Base-by-base conservation (phyloP, 176 grass and related monocot genomes). In the Bolboschoenus planiculmis region DNA sequence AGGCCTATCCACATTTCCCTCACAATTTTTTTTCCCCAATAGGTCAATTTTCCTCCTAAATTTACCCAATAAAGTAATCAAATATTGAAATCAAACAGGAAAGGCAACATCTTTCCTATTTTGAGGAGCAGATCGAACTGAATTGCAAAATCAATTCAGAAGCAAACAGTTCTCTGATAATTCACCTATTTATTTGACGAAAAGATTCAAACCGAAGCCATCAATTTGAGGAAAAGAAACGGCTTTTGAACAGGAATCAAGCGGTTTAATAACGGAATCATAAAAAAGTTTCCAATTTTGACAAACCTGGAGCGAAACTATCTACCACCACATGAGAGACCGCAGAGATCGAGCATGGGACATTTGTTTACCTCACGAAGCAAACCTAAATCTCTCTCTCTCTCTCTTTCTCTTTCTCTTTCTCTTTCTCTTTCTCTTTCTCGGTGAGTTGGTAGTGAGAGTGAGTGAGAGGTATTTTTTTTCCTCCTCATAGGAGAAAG, bases 361-460 rank as follows among this genome's bases (percentile, higher is more conserved):
- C 14, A 39, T 59, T 61, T 7, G 67, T 59, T 59, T 16, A 51
- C 67, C 42, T 58, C 30, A 1, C 8, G 8, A 73, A 56, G 20
- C 31, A 84, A 84, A 63, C 83, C 83, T 84, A 84, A 84, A 77
- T 27, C 44, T 73, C 65, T 56, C 83, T 60, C 31, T 56, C 55
- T 75, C 36, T 60, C 44, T 71, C 44, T 83, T 13, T 72, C 40
- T 84, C 42, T 83, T 13, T 72, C 40, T 84, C 42, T n/a, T n/a
- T n/a, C n/a, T n/a, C n/a, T n/a, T n/a, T n/a, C n/a, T n/a, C n/a
- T n/a, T n/a, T 18, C 44, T 53, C 80, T 83, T 13, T 72, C 40
- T 84, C 42, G 56, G 35, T 65, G 54, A 76, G 86, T 85, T 80
- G 84, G 88, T 93, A 84, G 81, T 80, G 88, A 35, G 72, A 88